These are phyloP conservation scores for Murraya koenigii DNA, from an alignment of 345 rosid genomes.

Conservation along the genomic window DNA sequence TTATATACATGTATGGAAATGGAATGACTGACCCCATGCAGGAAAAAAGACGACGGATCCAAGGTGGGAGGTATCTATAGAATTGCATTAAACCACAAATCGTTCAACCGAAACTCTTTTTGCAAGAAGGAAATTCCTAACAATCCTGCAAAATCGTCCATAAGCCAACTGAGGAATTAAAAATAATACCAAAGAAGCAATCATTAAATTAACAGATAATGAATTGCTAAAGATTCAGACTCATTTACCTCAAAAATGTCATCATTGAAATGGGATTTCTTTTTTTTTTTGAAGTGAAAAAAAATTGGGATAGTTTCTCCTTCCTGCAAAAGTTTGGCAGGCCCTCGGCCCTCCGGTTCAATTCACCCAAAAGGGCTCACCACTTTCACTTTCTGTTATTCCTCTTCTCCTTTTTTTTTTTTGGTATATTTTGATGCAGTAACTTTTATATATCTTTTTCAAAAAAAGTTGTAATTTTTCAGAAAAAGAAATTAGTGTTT, in stretches of 20 bases:
- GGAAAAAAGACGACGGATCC: constrained; percentile 51
- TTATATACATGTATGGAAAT: constrained; percentile 1
- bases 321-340: constrained; percentile 16
- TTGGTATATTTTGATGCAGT: not conserved
- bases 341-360: constrained; percentile 25
- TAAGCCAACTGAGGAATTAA: not conserved
- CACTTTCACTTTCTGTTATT: not conserved
- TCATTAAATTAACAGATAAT: not conserved
- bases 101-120: constrained; percentile 29
- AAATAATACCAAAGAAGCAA: not conserved
- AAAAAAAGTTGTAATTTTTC: no score
- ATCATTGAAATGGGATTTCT: constrained; percentile 24
- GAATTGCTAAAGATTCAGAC: not conserved
- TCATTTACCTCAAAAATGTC: constrained; percentile 48
- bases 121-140: constrained; percentile 40
- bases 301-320: not conserved
- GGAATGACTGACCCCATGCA: constrained; percentile 63
- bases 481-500: no score
- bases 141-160: constrained; percentile 23
- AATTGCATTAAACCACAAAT: constrained; percentile 43
- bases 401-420: not conserved
- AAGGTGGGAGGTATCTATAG: constrained; percentile 41
- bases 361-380: constrained; percentile 28
- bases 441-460: no score
- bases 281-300: not conserved